These are phyloP conservation scores for Wallacemonas sp. DNA, from an alignment of 208 protist genomes.

Conservation along the genomic window DNA sequence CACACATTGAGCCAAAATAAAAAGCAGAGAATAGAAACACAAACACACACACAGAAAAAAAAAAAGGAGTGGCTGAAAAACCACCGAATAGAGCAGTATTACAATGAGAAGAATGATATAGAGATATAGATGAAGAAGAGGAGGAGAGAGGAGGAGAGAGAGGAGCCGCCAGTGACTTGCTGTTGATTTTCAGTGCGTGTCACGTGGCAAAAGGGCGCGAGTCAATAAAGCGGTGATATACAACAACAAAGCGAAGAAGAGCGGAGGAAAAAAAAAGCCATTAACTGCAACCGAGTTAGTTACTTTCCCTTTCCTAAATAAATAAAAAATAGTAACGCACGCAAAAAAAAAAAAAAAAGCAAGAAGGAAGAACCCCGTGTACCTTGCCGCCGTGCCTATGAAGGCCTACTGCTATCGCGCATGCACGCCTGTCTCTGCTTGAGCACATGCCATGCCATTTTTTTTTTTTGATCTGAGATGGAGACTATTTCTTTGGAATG, in stretches of 20 bases:
- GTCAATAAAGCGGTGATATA: too few relatives aligned
- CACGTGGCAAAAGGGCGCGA: too few relatives aligned
- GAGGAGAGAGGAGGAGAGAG: constrained; percentile 13
- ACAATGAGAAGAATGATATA: not conserved
- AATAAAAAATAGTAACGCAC: not conserved
- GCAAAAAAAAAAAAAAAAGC: constrained; percentile 25
- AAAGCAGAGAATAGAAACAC: not conserved
- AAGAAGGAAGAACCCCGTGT: constrained; percentile 9
- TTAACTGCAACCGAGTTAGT: too few relatives aligned
- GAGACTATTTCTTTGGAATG: not conserved
- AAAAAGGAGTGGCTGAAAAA: constrained; percentile 8
- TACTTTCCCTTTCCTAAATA: too few relatives aligned
- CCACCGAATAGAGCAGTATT: too few relatives aligned
- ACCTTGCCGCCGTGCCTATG: too few relatives aligned
- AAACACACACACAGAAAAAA: constrained; percentile 6
- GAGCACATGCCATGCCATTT: not conserved
- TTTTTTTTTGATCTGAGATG: too few relatives aligned
- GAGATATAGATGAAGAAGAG: constrained; percentile 3
- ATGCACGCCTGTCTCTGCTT: not conserved
- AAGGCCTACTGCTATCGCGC: too few relatives aligned
- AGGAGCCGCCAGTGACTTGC: not conserved
- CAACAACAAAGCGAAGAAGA: too few relatives aligned
- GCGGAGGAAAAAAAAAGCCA: constrained; percentile 9
- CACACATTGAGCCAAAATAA: too few relatives aligned
- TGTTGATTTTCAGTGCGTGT: too few relatives aligned